Evolutionary conservation across 495 filamentous ascomycete species (phyloP).

Genomic region (Podospora pseudopauciseta): DNA sequence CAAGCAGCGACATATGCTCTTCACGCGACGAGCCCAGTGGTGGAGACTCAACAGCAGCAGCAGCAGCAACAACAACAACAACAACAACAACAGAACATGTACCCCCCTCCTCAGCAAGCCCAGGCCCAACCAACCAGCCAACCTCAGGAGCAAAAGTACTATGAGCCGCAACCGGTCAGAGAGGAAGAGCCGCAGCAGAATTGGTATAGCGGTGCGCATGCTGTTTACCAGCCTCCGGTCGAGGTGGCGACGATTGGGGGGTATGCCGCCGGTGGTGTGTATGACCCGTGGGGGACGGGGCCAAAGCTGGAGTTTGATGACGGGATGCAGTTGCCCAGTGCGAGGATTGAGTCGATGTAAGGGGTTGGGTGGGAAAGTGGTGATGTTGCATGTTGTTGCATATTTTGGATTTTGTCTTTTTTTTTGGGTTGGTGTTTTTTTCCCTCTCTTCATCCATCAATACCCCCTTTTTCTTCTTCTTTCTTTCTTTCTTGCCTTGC

Average conservation of each 20-base stretch:
- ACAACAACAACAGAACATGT: conserved; percentile 24
- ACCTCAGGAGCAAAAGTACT: conserved; percentile 21
- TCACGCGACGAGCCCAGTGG: conserved; percentile 38
- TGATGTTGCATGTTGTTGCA: background rate
- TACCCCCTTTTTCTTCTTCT: conserved; percentile 20
- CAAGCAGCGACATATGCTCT: conserved; percentile 41
- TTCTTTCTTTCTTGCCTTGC: background rate
- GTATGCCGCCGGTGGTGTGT: conserved; percentile 32
- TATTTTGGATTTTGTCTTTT: background rate
- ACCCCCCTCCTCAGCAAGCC: conserved; percentile 18
- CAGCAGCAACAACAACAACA: conserved; percentile 32
- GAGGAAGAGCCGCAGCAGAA: conserved; percentile 30
- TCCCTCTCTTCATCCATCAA: conserved; percentile 22
- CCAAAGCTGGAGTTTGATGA: conserved; percentile 47
- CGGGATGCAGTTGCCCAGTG: conserved; percentile 46
- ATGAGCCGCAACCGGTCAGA: conserved; percentile 31
- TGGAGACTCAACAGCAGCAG: background rate
- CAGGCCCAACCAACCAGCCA: conserved; percentile 19
- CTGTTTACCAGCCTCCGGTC: conserved; percentile 40
- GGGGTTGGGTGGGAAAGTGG: background rate
- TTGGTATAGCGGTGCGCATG: conserved; percentile 40
- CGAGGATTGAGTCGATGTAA: conserved; percentile 45
- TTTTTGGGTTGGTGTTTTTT: background rate
- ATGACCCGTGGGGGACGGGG: conserved; percentile 34
- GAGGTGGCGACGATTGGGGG: conserved; percentile 40